These are phyloP conservation scores for Xylariales sp. DNA, from an alignment of 2,329 filamentous ascomycete species.

Conservation along the genomic window DNA sequence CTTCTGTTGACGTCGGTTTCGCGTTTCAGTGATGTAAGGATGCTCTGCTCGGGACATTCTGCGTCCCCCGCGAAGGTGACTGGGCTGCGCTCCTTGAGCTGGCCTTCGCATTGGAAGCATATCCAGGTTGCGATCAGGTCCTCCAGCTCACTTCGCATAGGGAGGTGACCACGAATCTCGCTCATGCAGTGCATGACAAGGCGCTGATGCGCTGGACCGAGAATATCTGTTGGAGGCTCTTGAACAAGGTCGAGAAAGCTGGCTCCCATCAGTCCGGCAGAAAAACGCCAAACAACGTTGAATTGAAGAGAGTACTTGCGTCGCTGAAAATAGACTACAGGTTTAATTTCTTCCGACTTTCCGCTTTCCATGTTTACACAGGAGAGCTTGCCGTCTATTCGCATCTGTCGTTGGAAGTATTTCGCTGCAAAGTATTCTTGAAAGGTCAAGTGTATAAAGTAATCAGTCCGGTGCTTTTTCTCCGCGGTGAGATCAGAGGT, in stretches of 20 bases:
- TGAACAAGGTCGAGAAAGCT: not conserved
- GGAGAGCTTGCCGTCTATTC: not conserved
- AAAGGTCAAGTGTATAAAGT: slow-evolving; percentile 1
- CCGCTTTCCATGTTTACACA: too few species aligned
- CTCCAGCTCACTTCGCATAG: too few species aligned
- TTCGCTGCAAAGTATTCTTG: slow-evolving; percentile 1
- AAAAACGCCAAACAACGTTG: not conserved
- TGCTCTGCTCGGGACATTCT: too few species aligned
- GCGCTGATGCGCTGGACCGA: not conserved
- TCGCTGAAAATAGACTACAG: not conserved
- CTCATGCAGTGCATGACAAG: not conserved
- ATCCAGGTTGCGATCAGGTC: too few species aligned
- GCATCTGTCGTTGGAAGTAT: not conserved
- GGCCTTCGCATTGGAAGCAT: too few species aligned
- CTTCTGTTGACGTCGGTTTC: too few species aligned
- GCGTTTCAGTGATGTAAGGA: too few species aligned
- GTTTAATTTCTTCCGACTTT: not conserved
- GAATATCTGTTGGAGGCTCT: not conserved
- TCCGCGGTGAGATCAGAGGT: not conserved
- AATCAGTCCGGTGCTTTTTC: not conserved
- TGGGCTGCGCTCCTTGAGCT: too few species aligned
- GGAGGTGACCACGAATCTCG: too few species aligned
- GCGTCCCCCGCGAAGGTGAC: too few species aligned
- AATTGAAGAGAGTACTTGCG: not conserved
- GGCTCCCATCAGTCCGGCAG: not conserved